Conservation (phyloP, 2,329 filamentous ascomycete genomes). For the Beauveria brongniartii region DNA sequence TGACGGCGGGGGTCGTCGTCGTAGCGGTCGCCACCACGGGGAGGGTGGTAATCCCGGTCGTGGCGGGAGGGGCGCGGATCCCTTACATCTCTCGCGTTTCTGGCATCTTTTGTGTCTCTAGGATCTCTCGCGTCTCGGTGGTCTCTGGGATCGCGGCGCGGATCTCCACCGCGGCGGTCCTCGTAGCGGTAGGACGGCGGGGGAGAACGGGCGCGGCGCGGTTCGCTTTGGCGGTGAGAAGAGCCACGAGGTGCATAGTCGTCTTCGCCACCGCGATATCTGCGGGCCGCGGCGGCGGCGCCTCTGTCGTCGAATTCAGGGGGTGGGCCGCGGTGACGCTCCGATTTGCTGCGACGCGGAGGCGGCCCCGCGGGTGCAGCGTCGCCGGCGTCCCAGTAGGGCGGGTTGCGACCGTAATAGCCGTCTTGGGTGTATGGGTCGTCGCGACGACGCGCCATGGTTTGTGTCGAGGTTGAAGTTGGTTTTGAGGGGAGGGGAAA, state of each 20-base stretch:
- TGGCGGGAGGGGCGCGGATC: background rate
- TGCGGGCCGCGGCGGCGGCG: background rate
- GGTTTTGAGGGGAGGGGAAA: background rate
- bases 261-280: background rate
- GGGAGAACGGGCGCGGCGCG: background rate
- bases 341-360: conserved; percentile 19
- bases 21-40: conserved; percentile 2
- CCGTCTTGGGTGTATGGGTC: conserved; percentile 18
- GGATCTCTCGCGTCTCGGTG: background rate
- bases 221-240: background rate
- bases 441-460: conserved; percentile 19
- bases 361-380: conserved; percentile 5
- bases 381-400: conserved; percentile 10
- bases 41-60: background rate
- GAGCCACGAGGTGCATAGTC: background rate
- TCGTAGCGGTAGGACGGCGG: background rate
- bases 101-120: background rate
- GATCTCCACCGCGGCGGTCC: background rate
- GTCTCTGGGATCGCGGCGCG: conserved; percentile 4
- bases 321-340: conserved; percentile 15
- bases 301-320: conserved; percentile 12
- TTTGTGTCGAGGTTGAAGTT: background rate
- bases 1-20: background rate
- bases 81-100: background rate
- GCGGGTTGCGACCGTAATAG: conserved; percentile 15